These are phyloP conservation scores for Leucogyrophana mollusca DNA, from an alignment of 768 basidiomycete species.

Conservation along the genomic window DNA sequence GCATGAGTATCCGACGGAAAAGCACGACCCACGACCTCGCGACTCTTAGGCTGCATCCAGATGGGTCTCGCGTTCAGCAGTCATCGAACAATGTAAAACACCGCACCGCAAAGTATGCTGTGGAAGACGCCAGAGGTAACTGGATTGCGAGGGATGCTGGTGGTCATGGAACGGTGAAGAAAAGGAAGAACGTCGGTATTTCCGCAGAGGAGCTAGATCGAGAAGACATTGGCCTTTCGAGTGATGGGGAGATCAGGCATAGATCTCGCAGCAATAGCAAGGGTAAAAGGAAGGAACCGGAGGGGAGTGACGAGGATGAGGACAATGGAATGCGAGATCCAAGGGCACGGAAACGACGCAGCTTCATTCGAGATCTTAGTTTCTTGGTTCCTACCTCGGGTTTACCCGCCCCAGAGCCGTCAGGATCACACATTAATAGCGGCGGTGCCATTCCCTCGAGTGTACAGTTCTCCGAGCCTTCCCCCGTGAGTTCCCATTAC, in stretches of 20 bases:
- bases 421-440: constrained; percentile 8
- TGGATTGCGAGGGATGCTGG: constrained; percentile 71
- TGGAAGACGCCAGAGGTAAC: constrained; percentile 52
- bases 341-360: constrained; percentile 40
- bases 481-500: constrained; percentile 43
- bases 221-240: constrained; percentile 20
- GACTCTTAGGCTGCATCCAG: constrained; percentile 61
- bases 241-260: constrained; percentile 17
- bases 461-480: constrained; percentile 36
- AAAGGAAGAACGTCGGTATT: constrained; percentile 24
- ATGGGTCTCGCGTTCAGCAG: constrained; percentile 59
- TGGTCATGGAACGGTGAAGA: constrained; percentile 43
- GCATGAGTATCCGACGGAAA: constrained; percentile 34
- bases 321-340: constrained; percentile 13
- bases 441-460: too few species aligned
- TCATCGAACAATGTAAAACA: constrained; percentile 32
- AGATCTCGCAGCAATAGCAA: constrained; percentile 10
- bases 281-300: constrained; percentile 23
- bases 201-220: constrained; percentile 23
- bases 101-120: constrained; percentile 33
- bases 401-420: too few species aligned
- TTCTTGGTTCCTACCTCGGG: constrained; percentile 45
- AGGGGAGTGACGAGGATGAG: constrained; percentile 10
- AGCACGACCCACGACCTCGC: constrained; percentile 67
- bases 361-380: constrained; percentile 49